These are phyloP conservation scores for Grosmannia clavigera DNA, from an alignment of 2,329 filamentous ascomycete species.

Conservation along the genomic window DNA sequence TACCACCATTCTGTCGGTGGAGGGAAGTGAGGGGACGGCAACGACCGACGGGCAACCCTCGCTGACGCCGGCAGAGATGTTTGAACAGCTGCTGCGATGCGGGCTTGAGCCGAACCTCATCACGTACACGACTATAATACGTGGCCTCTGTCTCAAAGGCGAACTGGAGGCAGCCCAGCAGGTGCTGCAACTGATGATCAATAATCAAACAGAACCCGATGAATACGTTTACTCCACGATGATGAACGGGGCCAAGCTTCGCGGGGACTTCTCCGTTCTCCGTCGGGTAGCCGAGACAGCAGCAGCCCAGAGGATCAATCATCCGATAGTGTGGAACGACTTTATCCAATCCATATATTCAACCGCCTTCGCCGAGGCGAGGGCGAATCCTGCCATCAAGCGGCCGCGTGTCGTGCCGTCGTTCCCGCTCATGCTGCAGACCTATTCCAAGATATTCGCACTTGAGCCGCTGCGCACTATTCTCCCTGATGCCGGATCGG, in stretches of 20 bases:
- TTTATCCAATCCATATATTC: conserved; percentile 38
- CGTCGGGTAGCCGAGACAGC: conserved; percentile 42
- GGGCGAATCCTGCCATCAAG: conserved; percentile 12
- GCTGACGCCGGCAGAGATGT: conserved; percentile 38
- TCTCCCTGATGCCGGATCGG: conserved; percentile 10
- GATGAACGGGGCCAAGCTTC: conserved; percentile 55
- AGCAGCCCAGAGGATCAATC: conserved; percentile 31
- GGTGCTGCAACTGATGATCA: conserved; percentile 50
- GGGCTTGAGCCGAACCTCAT: conserved; percentile 52
- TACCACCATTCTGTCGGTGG: conserved; percentile 41
- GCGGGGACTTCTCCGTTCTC: conserved; percentile 40
- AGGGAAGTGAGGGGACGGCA: conserved; percentile 10
- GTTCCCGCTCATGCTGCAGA: conserved; percentile 34
- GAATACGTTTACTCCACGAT: conserved; percentile 55
- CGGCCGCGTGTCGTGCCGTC: conserved; percentile 23
- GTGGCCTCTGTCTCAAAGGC: conserved; percentile 55
- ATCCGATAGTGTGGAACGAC: conserved; percentile 36
- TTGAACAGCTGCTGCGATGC: conserved; percentile 42
- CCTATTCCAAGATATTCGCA: conserved; percentile 37
- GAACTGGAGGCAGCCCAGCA: conserved; percentile 51
- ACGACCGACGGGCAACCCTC: neutral
- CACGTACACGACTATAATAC: conserved; percentile 55
- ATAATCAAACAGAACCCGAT: conserved; percentile 50
- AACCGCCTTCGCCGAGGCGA: conserved; percentile 28
- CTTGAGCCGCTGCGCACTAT: conserved; percentile 31